Base-by-base conservation (phyloP, 2,329 filamentous ascomycete species). In the Pseudogymnoascus sp. region DNA sequence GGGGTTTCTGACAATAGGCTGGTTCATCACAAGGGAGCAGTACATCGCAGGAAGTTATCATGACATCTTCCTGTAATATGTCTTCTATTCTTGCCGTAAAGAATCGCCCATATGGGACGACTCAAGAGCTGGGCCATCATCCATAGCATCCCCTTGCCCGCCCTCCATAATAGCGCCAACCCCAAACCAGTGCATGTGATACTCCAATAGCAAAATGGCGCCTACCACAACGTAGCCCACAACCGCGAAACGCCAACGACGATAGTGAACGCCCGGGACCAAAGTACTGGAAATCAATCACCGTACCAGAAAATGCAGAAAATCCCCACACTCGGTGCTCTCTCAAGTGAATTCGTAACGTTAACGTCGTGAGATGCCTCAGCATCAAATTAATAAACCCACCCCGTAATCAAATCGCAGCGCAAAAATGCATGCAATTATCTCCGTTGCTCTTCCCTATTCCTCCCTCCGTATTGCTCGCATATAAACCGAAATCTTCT, bases 331-430 rank as follows among this genome's bases (percentile, higher is more conserved):
- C 47, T 54, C 47, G 47, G 47, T 54, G 25, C 47, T 54, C 47
- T 54, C 47, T 54, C 47, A 54, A 54, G 32, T 32, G 47, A 54
- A 54, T 54, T 54, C 47, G 28, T 54, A 54, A 54, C 47, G 47
- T 54, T 54, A 54, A 54, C 47, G 47, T 54, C 47, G 28, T 54
- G 47, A 54, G 25, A 54, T 54, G 47, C 47, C 47, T 32, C 47
- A 32, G 47, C 47, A 54, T 54, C 47, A 18, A 16, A 54, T 32
- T 54, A 32, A 54, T 32, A 32, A 54, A 54, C 28, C 28, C 47
- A 54, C n/a, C 47, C 28, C 47, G 47, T 54, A 32, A 32, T 32
- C 25, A 54, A 41, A 54, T 54, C 47, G n/a, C 47, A 16, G 47
- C 47, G 28, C 28, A 54, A 54, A 54, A 54, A 54, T 32, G 47